Base-by-base conservation (phyloP, 305 asterid species). In the Fraxinus angustifolia region DNA sequence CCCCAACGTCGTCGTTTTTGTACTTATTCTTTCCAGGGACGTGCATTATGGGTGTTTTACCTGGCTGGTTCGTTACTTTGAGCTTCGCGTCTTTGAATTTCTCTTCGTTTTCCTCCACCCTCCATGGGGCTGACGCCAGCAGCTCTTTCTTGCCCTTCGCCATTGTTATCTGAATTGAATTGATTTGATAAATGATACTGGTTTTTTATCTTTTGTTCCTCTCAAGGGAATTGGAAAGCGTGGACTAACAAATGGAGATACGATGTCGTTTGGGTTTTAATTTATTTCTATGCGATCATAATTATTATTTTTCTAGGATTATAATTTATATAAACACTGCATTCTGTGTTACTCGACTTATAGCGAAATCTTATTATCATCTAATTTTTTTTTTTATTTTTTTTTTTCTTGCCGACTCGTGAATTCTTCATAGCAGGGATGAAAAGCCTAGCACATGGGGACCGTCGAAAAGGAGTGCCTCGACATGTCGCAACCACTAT, bases 111-210 rank as follows among this genome's bases (percentile, higher is more conserved):
- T 81, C 86, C 12, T 84, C 88, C 50, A 81, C 88, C 80, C 92
- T 81, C 92, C 90, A 89, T 70, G 92, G 92, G 8, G 88, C 92
- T 19, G 90, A 85, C 73, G 85, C 77, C 50, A 89, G 82, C 45
- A 89, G 84, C 85, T 87, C 90, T 78, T 84, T 89, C 86, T 87
- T 89, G 71, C 71, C 77, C 81, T 83, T 88, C 80, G 60, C 88
- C 90, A 88, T 88, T 79, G 65, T 30, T 26, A 50, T 12, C 62
- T 40, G 50, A 45, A 45, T 42, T 42, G 53, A 42, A 42, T 45
- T 12, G 56, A 45, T 45, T 45, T 45, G 56, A 45, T 11, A 45
- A 45, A 14, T 11, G 56, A 5, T 42, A 42, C 53, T 2, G n/a
- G 53, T 11, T 42, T 42, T 42, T 42, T 16, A 12, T 42, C 53